Percentiles rank a stretch among this genome's conserved stretches.
phyloP scores from a whole-genome alignment of 495 filamentous ascomycete genomes.

The Endocarpon pusillum region DNA sequence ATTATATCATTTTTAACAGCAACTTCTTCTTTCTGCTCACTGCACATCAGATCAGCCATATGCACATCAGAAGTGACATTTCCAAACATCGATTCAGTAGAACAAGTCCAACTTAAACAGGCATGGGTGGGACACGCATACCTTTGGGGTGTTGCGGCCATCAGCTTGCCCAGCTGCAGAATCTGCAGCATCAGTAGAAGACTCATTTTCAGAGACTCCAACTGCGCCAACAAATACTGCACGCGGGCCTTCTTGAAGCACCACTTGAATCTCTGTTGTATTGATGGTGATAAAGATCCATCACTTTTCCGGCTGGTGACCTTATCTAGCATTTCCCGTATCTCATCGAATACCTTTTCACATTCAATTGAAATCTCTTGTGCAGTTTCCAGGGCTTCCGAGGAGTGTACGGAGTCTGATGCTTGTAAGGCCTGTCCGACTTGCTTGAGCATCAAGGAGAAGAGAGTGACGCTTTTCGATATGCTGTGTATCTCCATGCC shows the following conservation, averaged over 20 bases:
- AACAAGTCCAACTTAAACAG: constrained; percentile 2
- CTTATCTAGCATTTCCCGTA: constrained; percentile 27
- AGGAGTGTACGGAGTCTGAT: constrained; percentile 13
- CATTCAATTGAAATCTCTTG: constrained; percentile 25
- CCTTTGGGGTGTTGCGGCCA: constrained; percentile 8
- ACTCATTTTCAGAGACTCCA: constrained; percentile 29
- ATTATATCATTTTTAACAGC: constrained; percentile 15
- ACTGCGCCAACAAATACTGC: constrained; percentile 26
- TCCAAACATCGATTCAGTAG: constrained; percentile 2
- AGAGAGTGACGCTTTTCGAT: constrained; percentile 27
- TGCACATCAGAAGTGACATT: no score
- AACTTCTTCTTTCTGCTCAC: constrained; percentile 5
- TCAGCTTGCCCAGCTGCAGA: constrained; percentile 20
- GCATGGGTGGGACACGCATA: background rate
- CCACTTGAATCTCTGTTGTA: constrained; percentile 25
- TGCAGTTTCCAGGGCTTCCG: constrained; percentile 20
- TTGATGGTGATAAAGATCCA: constrained; percentile 12
- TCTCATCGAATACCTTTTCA: constrained; percentile 24
- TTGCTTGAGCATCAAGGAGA: constrained; percentile 27
- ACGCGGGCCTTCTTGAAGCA: constrained; percentile 29
- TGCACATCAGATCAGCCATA: constrained; percentile 4
- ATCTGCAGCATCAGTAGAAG: constrained; percentile 25
- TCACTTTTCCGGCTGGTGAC: constrained; percentile 19
- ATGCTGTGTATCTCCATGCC: constrained; percentile 29
- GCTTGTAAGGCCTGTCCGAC: constrained; percentile 19